Evolutionary conservation across 306 rosid species (phyloP).

Genomic region (Malus asiatica): DNA sequence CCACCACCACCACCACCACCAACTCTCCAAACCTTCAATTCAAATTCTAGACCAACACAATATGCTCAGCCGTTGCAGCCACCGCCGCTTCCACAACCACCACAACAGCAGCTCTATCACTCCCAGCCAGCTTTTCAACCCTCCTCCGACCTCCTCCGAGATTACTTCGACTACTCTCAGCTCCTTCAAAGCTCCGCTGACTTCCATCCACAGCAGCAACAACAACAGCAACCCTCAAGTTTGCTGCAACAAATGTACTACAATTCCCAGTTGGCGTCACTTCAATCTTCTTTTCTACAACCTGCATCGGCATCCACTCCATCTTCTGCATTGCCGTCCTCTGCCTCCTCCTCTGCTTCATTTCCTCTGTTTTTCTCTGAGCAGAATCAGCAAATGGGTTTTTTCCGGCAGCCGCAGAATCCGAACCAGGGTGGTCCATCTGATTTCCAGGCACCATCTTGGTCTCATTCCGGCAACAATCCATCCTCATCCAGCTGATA

Average conservation of each 20-base stretch:
- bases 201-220: constrained; percentile 28
- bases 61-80: constrained; percentile 1
- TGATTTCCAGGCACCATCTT: constrained; percentile 31
- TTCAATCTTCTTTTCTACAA: constrained; percentile 29
- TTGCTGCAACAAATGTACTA: constrained; percentile 53
- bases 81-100: neutral
- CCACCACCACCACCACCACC: constrained; percentile 1
- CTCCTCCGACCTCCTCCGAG: constrained; percentile 31
- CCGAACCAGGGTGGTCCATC: constrained; percentile 21
- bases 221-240: constrained; percentile 17
- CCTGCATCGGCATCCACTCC: constrained; percentile 20
- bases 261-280: constrained; percentile 40
- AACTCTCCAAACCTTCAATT: neutral
- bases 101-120: neutral
- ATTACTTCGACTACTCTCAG: constrained; percentile 64
- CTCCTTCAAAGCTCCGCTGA: constrained; percentile 51
- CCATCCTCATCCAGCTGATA: constrained; percentile 50
- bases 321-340: constrained; percentile 25
- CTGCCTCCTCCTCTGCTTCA: constrained; percentile 50
- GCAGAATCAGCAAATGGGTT: constrained; percentile 35
- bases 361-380: constrained; percentile 52
- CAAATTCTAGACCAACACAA: neutral
- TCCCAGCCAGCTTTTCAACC: constrained; percentile 13
- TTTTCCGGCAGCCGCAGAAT: constrained; percentile 31
- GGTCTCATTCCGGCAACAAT: constrained; percentile 54